These are phyloP conservation scores for Candida namnaoensis DNA, from an alignment of 805 yeast genomes.

Conservation along the genomic window DNA sequence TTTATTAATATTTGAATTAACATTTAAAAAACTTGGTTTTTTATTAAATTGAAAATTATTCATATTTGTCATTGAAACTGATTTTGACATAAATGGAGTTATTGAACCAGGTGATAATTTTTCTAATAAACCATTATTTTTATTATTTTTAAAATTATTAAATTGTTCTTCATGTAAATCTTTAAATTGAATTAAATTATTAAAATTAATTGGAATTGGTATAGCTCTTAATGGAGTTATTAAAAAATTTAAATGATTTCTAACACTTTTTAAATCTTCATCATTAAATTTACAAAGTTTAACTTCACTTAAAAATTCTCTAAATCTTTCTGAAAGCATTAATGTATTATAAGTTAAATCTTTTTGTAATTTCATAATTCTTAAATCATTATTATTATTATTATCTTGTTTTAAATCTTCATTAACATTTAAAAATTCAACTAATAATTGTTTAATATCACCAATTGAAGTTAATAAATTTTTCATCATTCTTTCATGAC, in stretches of 20 bases:
- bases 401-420: background rate
- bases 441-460: constrained; percentile 17
- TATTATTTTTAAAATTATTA: too few relatives aligned
- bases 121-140: too few relatives aligned
- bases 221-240: constrained; percentile 31
- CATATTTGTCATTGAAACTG: too few relatives aligned
- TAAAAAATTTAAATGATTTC: constrained; percentile 33
- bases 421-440: background rate
- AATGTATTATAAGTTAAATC: constrained; percentile 22
- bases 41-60: constrained; percentile 24
- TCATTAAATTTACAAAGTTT: constrained; percentile 25
- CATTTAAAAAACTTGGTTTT: background rate
- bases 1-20: background rate
- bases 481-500: constrained; percentile 23
- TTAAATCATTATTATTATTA: constrained; percentile 7
- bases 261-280: constrained; percentile 22
- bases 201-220: constrained; percentile 18
- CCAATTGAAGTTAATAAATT: constrained; percentile 17
- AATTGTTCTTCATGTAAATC: too few relatives aligned
- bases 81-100: too few relatives aligned
- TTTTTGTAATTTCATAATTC: constrained; percentile 16
- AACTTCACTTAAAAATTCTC: constrained; percentile 33
- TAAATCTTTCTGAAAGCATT: constrained; percentile 27
- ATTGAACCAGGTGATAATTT: too few relatives aligned
- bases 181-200: background rate